Percentiles rank a stretch among this genome's conserved stretches.
Conservation (phyloP, 805 yeast species). For the Candida germanica region DNA sequence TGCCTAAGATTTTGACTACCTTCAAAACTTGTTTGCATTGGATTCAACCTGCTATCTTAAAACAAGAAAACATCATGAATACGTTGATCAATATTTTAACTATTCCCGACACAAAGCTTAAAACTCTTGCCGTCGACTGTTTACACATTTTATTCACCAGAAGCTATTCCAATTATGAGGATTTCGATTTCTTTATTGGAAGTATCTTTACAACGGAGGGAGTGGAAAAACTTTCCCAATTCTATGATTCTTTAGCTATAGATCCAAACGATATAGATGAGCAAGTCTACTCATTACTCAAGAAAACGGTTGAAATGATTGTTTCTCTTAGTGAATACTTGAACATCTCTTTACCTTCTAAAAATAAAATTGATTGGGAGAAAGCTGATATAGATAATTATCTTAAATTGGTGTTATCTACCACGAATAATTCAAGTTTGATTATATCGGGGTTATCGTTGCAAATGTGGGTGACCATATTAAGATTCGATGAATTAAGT, state of each 20-base stretch:
- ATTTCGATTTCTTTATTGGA: slow-evolving; percentile 76
- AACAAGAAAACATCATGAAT: slow-evolving; percentile 60
- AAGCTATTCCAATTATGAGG: slow-evolving; percentile 58
- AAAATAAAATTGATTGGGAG: slow-evolving; percentile 46
- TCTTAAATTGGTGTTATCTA: slow-evolving; percentile 68
- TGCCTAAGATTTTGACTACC: slow-evolving; percentile 70
- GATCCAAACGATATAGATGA: slow-evolving; percentile 77
- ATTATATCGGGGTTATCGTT: slow-evolving; percentile 88
- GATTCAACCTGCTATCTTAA: slow-evolving; percentile 77
- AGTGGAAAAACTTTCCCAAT: slow-evolving; percentile 61
- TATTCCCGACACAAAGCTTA: slow-evolving; percentile 60
- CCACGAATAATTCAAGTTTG: slow-evolving; percentile 80
- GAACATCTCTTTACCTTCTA: slow-evolving; percentile 40
- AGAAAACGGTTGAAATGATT: slow-evolving; percentile 90
- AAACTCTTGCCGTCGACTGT: slow-evolving; percentile 85
- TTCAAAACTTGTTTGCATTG: slow-evolving; percentile 89
- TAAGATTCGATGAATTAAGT: slow-evolving; percentile 75
- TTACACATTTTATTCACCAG: slow-evolving; percentile 86
- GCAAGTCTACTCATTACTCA: slow-evolving; percentile 71
- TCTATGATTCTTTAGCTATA: slow-evolving; percentile 58
- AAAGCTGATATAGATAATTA: slow-evolving; percentile 65
- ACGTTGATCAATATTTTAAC: slow-evolving; percentile 60
- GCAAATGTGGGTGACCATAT: slow-evolving; percentile 90
- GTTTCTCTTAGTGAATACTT: slow-evolving; percentile 82
- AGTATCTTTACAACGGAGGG: slow-evolving; percentile 73